phyloP scores from a whole-genome alignment of 352 stramenopile species.

The Globisporangium nagaii region DNA sequence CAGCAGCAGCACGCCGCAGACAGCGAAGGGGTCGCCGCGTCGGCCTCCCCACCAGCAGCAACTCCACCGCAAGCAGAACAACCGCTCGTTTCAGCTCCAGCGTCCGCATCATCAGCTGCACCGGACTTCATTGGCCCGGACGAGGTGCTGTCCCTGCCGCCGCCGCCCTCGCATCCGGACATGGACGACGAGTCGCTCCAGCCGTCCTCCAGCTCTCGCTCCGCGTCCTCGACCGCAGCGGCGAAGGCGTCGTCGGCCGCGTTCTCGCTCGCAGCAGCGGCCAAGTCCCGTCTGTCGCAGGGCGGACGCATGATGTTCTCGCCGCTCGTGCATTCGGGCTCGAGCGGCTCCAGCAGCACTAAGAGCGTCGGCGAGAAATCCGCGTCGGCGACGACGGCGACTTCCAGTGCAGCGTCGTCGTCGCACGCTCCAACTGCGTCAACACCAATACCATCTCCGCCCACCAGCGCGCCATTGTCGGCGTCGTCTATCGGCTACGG shows the following conservation, averaged over 20 bases:
- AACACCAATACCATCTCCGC: conserved; percentile 6
- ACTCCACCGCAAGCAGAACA: neutral
- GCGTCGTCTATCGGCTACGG: conserved; percentile 9
- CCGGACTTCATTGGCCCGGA: neutral
- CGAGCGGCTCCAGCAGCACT: conserved; percentile 5
- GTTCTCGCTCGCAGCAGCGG: conserved; percentile 41
- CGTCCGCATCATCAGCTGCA: neutral
- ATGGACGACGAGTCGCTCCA: conserved; percentile 16
- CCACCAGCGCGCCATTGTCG: conserved; percentile 18
- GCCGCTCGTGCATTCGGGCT: conserved; percentile 19
- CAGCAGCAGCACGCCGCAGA: too few species aligned
- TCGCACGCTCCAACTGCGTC: neutral
- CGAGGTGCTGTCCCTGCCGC: conserved; percentile 10
- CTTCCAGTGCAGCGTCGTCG: neutral
- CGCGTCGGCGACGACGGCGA: neutral
- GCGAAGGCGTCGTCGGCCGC: conserved; percentile 38
- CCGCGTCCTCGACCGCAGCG: conserved; percentile 17
- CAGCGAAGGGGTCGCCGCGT: neutral
- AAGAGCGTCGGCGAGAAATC: conserved; percentile 1
- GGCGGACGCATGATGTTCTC: conserved; percentile 50
- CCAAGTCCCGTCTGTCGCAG: conserved; percentile 48
- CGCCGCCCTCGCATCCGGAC: conserved; percentile 1
- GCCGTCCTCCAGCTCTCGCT: conserved; percentile 7
- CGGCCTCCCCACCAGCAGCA: neutral
- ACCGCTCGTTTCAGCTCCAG: neutral